Base-by-base conservation (phyloP, 176 grass and related monocot genomes). In the Bothriochloa decipiens region DNA sequence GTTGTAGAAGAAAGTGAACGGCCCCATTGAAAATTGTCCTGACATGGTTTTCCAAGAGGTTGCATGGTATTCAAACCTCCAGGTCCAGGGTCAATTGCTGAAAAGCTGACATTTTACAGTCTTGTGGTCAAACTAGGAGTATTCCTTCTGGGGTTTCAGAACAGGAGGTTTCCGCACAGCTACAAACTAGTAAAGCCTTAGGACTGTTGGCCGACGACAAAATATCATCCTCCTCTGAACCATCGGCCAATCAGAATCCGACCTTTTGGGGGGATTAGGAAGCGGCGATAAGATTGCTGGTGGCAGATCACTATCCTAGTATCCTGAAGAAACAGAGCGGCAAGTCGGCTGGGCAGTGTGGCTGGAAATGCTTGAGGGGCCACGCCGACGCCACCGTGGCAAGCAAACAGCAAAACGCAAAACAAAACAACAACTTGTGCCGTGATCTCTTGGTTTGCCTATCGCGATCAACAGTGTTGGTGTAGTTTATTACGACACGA, bases 261-360 rank as follows among this genome's bases (percentile, higher is more conserved):
- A 11, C 14, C 62, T 60, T 47, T 7, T 49, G 4, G 65, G 63
- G 69, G 46, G 68, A 26, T 43, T 66, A 11, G 8, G 53, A 12
- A 14, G 32, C 27, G 36, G 14, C 20, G n/a, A 60, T 63, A 50
- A 47, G 50, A 41, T 36, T 87, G 52, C 16, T 0, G 73, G 72
- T 78, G 37, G 65, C 65, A 23, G 65, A 88, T 88, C 80, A 8
- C 76, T 83, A 47, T 88, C 79, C 7, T 40, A 23, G 55, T 15
- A 58, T 58, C 55, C 55, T 58, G 55, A 58, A 58, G 55, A 58
- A 35, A 45, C 43, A 55, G 63, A 8, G 16, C 40, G 64, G n/a
- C 40, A 71, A 40, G 53, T 22, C 77, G 79, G 33, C 8, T 32
- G 35, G 23, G 8, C 28, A 26, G 10, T 82, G 86, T 77, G 70